These are phyloP conservation scores for Nakazawaea laoshanensis DNA, from an alignment of 805 yeast species.

Conservation along the genomic window DNA sequence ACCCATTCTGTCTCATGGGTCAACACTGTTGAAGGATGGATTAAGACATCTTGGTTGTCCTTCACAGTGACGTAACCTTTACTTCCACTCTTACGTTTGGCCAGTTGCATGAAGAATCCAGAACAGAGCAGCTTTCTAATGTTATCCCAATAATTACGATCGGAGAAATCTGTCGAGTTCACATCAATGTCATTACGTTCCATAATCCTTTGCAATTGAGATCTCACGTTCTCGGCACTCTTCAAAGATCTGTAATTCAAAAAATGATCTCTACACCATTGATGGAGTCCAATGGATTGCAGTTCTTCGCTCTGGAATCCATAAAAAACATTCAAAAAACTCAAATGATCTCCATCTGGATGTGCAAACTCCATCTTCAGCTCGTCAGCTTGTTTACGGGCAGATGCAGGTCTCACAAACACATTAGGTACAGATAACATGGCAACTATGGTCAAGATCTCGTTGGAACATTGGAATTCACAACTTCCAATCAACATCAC, in stretches of 20 bases:
- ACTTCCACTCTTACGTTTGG: slow-evolving; percentile 77
- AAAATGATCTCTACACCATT: slow-evolving; percentile 91
- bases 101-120: slow-evolving; percentile 99
- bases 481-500: slow-evolving; percentile 87
- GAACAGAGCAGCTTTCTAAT: slow-evolving; percentile 79
- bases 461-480: slow-evolving; percentile 80
- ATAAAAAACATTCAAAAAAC: slow-evolving; percentile 80
- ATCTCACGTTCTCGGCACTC: slow-evolving; percentile 81
- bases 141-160: slow-evolving; percentile 60
- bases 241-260: slow-evolving; percentile 75
- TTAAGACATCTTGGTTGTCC: slow-evolving; percentile 91
- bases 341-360: slow-evolving; percentile 91
- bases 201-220: slow-evolving; percentile 80
- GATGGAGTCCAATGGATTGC: slow-evolving; percentile 49
- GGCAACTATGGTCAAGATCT: slow-evolving; percentile 81
- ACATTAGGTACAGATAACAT: slow-evolving; percentile 88
- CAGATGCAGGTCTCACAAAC: slow-evolving; percentile 88
- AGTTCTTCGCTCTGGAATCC: slow-evolving; percentile 77
- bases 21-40: slow-evolving; percentile 89
- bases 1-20: slow-evolving; percentile 92
- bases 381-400: slow-evolving; percentile 86
- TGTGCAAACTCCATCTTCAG: slow-evolving; percentile 83
- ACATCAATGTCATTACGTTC: slow-evolving; percentile 69
- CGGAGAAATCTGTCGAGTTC: slow-evolving; percentile 57
- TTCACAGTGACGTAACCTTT: slow-evolving; percentile 87